Evolutionary conservation across 768 basidiomycete species (phyloP).

Genomic region (Pulveroboletus sp.): DNA sequence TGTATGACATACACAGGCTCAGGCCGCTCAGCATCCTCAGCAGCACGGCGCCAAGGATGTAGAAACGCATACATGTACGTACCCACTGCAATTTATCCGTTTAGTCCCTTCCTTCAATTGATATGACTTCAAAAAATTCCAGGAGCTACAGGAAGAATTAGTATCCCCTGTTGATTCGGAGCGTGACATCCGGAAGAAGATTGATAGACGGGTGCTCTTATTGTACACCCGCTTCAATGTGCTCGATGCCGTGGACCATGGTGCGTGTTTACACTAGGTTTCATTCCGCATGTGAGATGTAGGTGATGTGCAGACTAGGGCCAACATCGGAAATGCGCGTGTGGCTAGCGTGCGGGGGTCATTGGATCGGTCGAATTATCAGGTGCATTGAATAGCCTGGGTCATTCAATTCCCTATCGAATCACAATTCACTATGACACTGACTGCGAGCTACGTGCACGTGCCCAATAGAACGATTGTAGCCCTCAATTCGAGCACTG

Average conservation of each 20-base stretch:
- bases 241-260: no score
- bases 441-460: conserved; percentile 29
- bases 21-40: no score
- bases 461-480: background rate
- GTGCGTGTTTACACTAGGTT: no score
- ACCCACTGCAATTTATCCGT: no score
- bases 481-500: no score
- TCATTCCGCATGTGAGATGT: background rate
- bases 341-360: conserved; percentile 58
- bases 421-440: conserved; percentile 17
- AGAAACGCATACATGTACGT: no score
- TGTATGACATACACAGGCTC: no score
- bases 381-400: conserved; percentile 9
- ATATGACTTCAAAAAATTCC: no score
- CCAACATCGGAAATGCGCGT: conserved; percentile 58
- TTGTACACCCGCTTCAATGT: conserved; percentile 49
- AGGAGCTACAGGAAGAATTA: no score
- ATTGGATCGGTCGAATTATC: conserved; percentile 33
- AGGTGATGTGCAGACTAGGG: conserved; percentile 27
- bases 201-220: conserved; percentile 47
- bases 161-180: no score
- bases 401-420: background rate
- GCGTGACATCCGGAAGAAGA: conserved; percentile 51
- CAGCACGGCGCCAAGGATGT: no score
- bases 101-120: no score